Evolutionary conservation across 345 rosid genomes (phyloP), one percentile per base, ranked within the genome.

Genomic region (thale cress (Arabidopsis thaliana)): DNA sequence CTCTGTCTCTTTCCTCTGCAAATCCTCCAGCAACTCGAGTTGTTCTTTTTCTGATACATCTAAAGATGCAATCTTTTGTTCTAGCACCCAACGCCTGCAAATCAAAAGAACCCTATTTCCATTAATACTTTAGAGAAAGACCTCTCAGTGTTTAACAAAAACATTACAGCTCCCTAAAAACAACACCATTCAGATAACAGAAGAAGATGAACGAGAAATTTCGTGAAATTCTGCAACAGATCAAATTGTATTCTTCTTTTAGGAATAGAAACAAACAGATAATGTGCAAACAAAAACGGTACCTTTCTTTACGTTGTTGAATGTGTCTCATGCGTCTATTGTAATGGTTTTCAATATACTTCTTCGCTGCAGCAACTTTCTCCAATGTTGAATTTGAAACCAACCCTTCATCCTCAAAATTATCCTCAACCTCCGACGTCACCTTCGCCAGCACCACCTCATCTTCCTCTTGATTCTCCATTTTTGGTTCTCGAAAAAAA

Each of bases 301-400:
- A 89, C 97, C 98, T 84, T 78, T 91, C 84, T 75, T 76, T 87
- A 61, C 98, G 89, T 45, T 94, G 89, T 69, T 83, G 93, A 64
- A 88, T 86, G 46, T 85, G 93, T 80, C 85, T 94, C 96, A 79
- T 91, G 30, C 93, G 98, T 36, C 80, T 83, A 78, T 87, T 90
- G 84, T 94, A 94, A 67, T 90, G 97, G 33, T 80, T 86, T 85
- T 94, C 98, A n/a, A 91, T 94, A 67, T 82, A 94, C 79, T 88
- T 93, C 72, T 94, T 91, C 7, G 97, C 96, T 6, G 95, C 98
- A 38, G 92, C 98, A 32, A 85, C 98, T 81, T 83, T 88, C 87
- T 91, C 89, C 79, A 85, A 79, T 42, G 96, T 91, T 79, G 84
- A 84, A 83, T 85, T 78, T 62, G 96, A 89, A 62, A 72, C 80